Percentiles rank a stretch among this genome's conserved stretches.
Conservation (phyloP, 768 basidiomycete genomes). For the Hygrophoropsis aurantiaca region DNA sequence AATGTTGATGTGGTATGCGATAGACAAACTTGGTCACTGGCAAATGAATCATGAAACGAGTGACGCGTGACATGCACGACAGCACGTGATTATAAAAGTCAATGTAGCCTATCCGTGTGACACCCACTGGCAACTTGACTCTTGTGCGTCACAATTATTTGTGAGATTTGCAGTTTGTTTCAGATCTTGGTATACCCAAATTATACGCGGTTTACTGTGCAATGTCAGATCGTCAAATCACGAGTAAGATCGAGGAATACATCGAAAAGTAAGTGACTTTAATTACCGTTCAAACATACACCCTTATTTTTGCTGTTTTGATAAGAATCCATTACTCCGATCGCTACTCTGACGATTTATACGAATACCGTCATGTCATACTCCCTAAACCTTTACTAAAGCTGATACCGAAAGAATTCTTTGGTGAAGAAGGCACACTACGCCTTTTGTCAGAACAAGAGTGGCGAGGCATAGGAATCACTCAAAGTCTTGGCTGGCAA, state of each 20-base stretch:
- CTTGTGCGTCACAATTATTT: conserved; percentile 2
- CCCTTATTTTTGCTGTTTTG: conserved; percentile 8
- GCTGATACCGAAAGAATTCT: conserved; percentile 85
- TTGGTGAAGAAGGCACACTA: conserved; percentile 73
- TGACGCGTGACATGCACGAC: conserved; percentile 22
- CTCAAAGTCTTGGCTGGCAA: conserved; percentile 95
- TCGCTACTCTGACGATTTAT: conserved; percentile 88
- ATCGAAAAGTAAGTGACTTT: conserved; percentile 66
- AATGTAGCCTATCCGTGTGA: conserved; percentile 3
- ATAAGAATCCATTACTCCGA: conserved; percentile 86
- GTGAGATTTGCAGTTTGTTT: background rate
- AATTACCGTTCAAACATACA: conserved; percentile 14
- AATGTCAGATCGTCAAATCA: conserved; percentile 38
- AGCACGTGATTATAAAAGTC: conserved; percentile 21
- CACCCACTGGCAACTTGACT: background rate
- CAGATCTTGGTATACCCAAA: conserved; percentile 6
- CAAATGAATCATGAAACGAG: background rate
- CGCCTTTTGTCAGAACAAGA: conserved; percentile 84
- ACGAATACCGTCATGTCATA: conserved; percentile 97
- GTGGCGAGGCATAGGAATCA: conserved; percentile 96
- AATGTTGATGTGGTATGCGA: too few species aligned
- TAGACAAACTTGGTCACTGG: too few species aligned
- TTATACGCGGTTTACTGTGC: conserved; percentile 10
- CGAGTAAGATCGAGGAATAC: conserved; percentile 67
- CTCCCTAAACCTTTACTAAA: conserved; percentile 93